Conservation (phyloP, 805 yeast genomes). For the Nakazawaea wyomingensis region DNA sequence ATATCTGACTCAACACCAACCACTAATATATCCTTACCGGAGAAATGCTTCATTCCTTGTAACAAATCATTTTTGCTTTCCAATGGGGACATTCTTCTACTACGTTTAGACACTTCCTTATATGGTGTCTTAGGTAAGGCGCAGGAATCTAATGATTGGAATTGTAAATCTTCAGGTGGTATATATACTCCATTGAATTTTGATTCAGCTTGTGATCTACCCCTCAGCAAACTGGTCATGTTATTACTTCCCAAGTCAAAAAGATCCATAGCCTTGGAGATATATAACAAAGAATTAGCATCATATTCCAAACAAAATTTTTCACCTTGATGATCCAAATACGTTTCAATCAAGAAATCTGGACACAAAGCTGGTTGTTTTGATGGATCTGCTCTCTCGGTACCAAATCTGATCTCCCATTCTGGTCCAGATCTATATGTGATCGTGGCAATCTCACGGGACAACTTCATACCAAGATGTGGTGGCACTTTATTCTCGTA, state of each 20-base stretch:
- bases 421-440: constrained; percentile 95
- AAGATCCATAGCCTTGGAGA: constrained; percentile 92
- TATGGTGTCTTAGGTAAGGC: constrained; percentile 48
- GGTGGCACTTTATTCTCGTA: constrained; percentile 76
- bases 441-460: constrained; percentile 90
- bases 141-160: constrained; percentile 26
- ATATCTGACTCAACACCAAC: constrained; percentile 93
- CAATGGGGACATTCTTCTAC: constrained; percentile 43
- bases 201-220: constrained; percentile 34
- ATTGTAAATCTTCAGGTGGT: constrained; percentile 21
- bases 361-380: constrained; percentile 86
- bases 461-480: constrained; percentile 90
- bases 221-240: constrained; percentile 35
- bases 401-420: constrained; percentile 91
- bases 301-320: constrained; percentile 90
- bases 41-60: constrained; percentile 58
- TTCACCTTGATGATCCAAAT: constrained; percentile 91
- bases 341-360: constrained; percentile 87
- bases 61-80: constrained; percentile 57
- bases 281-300: constrained; percentile 81
- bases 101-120: constrained; percentile 40
- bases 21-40: constrained; percentile 63
- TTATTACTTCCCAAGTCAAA: constrained; percentile 67
- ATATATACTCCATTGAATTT: constrained; percentile 23
- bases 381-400: constrained; percentile 77